Conservation (phyloP, 164 flowering plant species). For the Dillenia turbinata region DNA sequence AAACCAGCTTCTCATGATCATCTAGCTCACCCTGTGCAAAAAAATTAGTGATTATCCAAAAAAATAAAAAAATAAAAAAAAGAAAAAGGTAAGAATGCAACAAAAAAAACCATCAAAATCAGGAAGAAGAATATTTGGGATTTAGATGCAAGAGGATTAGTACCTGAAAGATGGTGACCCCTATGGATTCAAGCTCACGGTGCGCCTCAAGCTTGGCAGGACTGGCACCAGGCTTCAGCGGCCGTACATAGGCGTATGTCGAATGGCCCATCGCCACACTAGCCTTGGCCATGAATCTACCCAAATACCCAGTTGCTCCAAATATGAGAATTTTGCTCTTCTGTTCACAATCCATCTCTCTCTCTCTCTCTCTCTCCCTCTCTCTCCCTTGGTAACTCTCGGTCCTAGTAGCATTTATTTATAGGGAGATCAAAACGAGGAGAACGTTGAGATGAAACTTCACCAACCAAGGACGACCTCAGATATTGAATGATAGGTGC, state of each 20-base stretch:
- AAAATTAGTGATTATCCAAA: neutral
- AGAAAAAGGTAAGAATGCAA: neutral
- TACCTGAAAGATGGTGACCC: constrained; percentile 28
- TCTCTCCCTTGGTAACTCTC: too few relatives aligned
- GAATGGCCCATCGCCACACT: constrained; percentile 31
- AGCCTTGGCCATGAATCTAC: constrained; percentile 32
- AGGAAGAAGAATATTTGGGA: neutral
- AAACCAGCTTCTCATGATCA: constrained; percentile 31
- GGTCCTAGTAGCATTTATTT: too few relatives aligned
- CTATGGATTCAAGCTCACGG: constrained; percentile 24
- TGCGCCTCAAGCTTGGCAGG: constrained; percentile 12
- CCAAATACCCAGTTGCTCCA: constrained; percentile 44
- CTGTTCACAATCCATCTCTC: neutral
- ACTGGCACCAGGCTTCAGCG: constrained; percentile 9
- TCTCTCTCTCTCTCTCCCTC: too few relatives aligned
- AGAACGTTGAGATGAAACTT: too few relatives aligned
- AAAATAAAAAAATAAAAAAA: neutral
- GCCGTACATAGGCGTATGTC: constrained; percentile 31
- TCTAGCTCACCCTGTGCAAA: constrained; percentile 23
- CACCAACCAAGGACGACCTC: too few relatives aligned
- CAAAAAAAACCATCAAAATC: neutral
- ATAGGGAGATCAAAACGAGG: too few relatives aligned
- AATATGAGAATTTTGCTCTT: constrained; percentile 26
- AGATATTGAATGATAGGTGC: too few relatives aligned
- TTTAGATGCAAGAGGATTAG: neutral